Base-by-base conservation (phyloP, 2,329 filamentous ascomycete genomes). In the Cladosporium colombiae region DNA sequence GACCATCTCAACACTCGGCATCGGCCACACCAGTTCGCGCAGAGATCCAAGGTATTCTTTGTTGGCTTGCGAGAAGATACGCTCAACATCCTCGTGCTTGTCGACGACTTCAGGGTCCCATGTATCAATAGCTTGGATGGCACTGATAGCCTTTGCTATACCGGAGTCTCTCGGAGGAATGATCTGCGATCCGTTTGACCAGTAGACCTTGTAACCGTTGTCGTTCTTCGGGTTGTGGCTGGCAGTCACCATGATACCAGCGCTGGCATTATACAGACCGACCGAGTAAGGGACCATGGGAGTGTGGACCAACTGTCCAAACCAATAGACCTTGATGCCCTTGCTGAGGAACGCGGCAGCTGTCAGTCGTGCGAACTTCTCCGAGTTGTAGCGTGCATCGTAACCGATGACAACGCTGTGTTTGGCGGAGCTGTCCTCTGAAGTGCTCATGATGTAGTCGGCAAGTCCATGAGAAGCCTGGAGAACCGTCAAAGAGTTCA, bases 131-230 rank as follows among this genome's bases (percentile, higher is more conserved):
- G 82, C 79, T 53, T 86, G 74, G 65, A 88, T 87, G 40, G 81
- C 73, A 44, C 81, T 76, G 59, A 89, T 89, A 2, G 83, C 81
- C 40, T 78, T 77, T 5, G 86, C 83, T 64, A 89, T 89, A 33
- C 84, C 83, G 23, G 72, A 78, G 69, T 89, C 87, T 68, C 86
- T 83, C 3, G 87, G 87, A 11, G 86, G 82, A 62, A 89, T 88
- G 69, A 89, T 89, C 73, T 89, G 87, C 71, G 85, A 87, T 2
- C 86, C 87, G 71, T 88, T 89, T 18, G 79, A 80, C 79, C 85
- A 88, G 77, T 89, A 89, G 10, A 89, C 87, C 77, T 89, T 89
- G 77, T 89, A 89, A 23, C 87, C 87, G 72, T 89, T 89, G 73
- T 89, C 86, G 70, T 84, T 79, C 55, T 85, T 83, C 16, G 87